Percentiles rank a stretch among this genome's conserved stretches.
Evolutionary conservation across 345 rosid genomes (phyloP).

Genomic region (Salix viminalis): DNA sequence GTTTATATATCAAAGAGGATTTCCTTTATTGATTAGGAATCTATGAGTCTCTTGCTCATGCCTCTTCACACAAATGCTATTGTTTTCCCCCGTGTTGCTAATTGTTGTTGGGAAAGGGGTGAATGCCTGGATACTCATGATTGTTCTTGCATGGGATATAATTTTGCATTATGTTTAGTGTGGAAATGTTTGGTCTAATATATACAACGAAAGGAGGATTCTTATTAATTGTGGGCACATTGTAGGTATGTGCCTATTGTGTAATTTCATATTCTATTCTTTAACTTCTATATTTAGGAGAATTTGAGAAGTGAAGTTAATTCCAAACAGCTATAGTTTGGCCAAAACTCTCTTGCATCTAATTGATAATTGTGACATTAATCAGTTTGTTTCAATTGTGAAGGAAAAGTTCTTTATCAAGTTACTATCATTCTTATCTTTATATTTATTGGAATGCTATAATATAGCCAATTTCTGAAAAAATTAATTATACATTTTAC

Average conservation of each 20-base stretch:
- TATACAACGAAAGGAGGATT: not conserved
- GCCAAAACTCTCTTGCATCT: not conserved
- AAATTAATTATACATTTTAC: not conserved
- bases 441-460: not conserved
- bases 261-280: not conserved
- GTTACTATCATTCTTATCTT: not conserved
- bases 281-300: not conserved
- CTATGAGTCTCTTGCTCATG: too few relatives aligned
- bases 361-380: not conserved
- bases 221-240: not conserved
- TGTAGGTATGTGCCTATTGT: too few relatives aligned
- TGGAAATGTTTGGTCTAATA: not conserved
- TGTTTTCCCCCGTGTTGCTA: not conserved
- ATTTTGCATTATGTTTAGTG: not conserved
- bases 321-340: not conserved
- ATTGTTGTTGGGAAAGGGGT: not conserved
- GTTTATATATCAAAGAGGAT: not conserved
- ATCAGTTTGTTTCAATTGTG: not conserved
- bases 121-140: not conserved
- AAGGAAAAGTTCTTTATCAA: not conserved
- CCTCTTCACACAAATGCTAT: too few relatives aligned
- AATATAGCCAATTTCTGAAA: not conserved
- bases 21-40: constrained; percentile 4
- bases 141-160: not conserved
- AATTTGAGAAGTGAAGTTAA: not conserved